Conservation (phyloP, 805 yeast species). For the Metschnikowia hibisci region DNA sequence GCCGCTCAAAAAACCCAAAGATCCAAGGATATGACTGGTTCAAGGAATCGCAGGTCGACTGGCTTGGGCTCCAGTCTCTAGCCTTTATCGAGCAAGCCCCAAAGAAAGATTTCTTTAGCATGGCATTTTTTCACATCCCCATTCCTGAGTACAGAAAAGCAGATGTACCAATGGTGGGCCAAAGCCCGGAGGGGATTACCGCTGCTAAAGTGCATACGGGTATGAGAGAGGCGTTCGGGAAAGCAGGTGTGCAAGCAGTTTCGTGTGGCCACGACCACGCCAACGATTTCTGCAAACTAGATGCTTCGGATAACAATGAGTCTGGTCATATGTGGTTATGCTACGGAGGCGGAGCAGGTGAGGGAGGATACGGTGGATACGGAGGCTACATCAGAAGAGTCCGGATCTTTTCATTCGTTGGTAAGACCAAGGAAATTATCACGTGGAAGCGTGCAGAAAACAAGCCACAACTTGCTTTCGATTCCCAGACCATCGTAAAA, state of each 20-base stretch:
- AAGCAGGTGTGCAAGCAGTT: constrained; percentile 69
- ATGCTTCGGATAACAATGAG: constrained; percentile 30
- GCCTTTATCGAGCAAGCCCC: constrained; percentile 24
- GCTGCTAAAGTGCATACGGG: constrained; percentile 73
- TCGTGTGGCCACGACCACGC: constrained; percentile 95
- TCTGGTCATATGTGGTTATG: constrained; percentile 65
- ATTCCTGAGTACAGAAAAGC: constrained; percentile 72
- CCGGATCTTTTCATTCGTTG: constrained; percentile 66
- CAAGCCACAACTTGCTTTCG: constrained; percentile 45
- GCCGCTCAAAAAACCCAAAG: constrained; percentile 64
- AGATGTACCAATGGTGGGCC: constrained; percentile 53
- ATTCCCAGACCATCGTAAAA: constrained; percentile 44
- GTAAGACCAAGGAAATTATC: constrained; percentile 40
- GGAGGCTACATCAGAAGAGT: constrained; percentile 81
- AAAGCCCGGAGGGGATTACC: constrained; percentile 65
- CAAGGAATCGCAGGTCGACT: constrained; percentile 62
- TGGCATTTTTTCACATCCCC: constrained; percentile 96
- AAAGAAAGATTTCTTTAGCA: constrained; percentile 46
- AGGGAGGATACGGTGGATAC: constrained; percentile 95
- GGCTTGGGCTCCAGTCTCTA: constrained; percentile 34
- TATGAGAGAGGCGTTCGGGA: constrained; percentile 53
- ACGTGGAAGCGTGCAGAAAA: constrained; percentile 76
- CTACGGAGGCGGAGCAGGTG: constrained; percentile 91
- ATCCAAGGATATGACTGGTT: constrained; percentile 86
- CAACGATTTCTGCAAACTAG: constrained; percentile 81